These are phyloP conservation scores for Mollisiaceae sp. DNA, from an alignment of 2,329 filamentous ascomycete genomes.

Conservation along the genomic window DNA sequence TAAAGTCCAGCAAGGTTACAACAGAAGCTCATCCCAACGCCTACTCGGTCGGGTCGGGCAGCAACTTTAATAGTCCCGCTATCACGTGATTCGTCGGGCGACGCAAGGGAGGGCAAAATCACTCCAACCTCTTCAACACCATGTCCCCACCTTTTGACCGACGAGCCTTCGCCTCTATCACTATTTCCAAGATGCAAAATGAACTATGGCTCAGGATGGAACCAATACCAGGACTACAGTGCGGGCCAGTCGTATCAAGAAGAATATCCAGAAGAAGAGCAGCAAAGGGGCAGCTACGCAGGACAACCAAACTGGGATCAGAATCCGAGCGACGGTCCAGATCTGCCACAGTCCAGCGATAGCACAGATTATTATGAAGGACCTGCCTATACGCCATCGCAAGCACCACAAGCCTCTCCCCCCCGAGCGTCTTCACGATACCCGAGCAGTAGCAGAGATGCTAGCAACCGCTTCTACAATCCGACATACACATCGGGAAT, in stretches of 20 bases:
- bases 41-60: constrained; percentile 3
- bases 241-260: too few relatives aligned
- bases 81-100: not conserved
- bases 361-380: not conserved
- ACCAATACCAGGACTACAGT: not conserved
- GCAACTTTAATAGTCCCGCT: not conserved
- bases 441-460: not conserved
- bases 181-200: not conserved
- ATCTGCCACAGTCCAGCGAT: not conserved
- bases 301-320: not conserved
- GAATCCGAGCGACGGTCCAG: not conserved
- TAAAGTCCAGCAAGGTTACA: not conserved
- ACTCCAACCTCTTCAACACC: not conserved
- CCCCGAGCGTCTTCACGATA: not conserved
- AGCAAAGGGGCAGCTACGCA: not conserved
- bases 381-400: not conserved
- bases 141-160: not conserved
- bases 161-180: not conserved
- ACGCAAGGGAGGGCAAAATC: not conserved
- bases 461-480: too few relatives aligned
- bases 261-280: not conserved
- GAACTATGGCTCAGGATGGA: not conserved
- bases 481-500: not conserved
- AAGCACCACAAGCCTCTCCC: not conserved
- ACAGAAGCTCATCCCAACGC: not conserved